Conservation (phyloP, 495 filamentous ascomycete genomes). For the Penicillium salamii region DNA sequence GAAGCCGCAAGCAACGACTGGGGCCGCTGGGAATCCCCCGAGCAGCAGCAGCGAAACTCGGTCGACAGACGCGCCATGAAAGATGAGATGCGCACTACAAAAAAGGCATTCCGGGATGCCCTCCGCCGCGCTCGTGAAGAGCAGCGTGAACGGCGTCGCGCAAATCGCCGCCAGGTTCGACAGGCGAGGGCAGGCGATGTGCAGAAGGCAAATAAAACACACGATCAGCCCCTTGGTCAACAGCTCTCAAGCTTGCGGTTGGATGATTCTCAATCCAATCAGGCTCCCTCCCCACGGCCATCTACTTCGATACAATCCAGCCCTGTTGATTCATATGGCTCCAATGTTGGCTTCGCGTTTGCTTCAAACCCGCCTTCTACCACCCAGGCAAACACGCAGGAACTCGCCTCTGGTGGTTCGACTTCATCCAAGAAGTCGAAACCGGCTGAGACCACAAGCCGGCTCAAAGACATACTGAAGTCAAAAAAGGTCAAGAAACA, state of each 20-base stretch:
- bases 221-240: conserved; percentile 5
- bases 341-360: neutral
- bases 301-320: neutral
- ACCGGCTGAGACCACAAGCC: conserved; percentile 9
- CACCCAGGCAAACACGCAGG: conserved; percentile 10
- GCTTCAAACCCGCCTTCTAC: conserved; percentile 6
- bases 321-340: neutral
- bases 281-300: neutral
- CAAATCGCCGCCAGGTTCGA: conserved; percentile 13
- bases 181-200: neutral
- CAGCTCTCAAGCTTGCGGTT: conserved; percentile 21
- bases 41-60: conserved; percentile 31
- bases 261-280: neutral
- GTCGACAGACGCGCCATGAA: conserved; percentile 34
- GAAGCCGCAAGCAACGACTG: conserved; percentile 20
- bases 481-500: conserved; percentile 23
- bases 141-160: conserved; percentile 30
- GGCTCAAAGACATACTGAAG: conserved; percentile 23
- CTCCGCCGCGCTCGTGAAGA: conserved; percentile 40
- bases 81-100: conserved; percentile 38
- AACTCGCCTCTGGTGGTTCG: conserved; percentile 4
- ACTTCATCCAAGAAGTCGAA: conserved; percentile 16
- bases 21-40: conserved; percentile 42
- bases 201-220: conserved; percentile 6
- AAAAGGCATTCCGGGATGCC: conserved; percentile 40